Conservation (phyloP, 352 stramenopile species). For the Peronosclerospora sorghi region DNA sequence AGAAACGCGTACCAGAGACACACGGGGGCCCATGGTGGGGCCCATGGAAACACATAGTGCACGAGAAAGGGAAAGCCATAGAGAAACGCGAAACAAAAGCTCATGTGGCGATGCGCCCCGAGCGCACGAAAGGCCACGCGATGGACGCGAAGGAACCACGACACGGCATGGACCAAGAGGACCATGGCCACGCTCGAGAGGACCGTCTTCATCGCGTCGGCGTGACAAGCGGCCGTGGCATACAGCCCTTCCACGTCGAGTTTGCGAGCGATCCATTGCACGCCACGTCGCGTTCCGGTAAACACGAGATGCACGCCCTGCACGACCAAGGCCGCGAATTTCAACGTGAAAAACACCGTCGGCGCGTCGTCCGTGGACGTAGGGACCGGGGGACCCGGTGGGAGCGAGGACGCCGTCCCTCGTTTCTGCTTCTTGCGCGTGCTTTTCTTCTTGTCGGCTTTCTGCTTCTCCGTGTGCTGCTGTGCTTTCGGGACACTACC, state of each 20-base stretch:
- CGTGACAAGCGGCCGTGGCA: conserved; percentile 29
- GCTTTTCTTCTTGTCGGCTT: conserved; percentile 39
- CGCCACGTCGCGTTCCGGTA: conserved; percentile 7
- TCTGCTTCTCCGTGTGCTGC: conserved; percentile 50
- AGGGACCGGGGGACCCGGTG: too few species aligned
- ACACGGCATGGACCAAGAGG: conserved; percentile 53
- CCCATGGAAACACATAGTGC: conserved; percentile 82
- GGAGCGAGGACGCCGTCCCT: background rate
- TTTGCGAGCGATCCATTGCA: conserved; percentile 15
- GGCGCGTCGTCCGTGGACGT: conserved; percentile 14
- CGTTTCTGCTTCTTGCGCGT: conserved; percentile 55
- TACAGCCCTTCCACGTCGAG: conserved; percentile 41
- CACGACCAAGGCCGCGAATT: conserved; percentile 2
- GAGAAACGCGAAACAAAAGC: conserved; percentile 80
- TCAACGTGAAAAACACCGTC: conserved; percentile 6
- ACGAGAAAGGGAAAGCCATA: conserved; percentile 83
- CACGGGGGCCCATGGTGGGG: conserved; percentile 77
- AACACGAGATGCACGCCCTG: conserved; percentile 7
- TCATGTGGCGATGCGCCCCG: conserved; percentile 75
- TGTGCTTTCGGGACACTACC: conserved; percentile 41
- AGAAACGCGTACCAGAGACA: conserved; percentile 87
- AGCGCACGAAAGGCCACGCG: conserved; percentile 74
- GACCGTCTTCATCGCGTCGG: conserved; percentile 56
- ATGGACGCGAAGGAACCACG: conserved; percentile 73
- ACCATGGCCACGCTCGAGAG: conserved; percentile 59